Evolutionary conservation across 192 early-diverging fungal genomes (phyloP).

Genomic region (Entomortierella beljakovae): DNA sequence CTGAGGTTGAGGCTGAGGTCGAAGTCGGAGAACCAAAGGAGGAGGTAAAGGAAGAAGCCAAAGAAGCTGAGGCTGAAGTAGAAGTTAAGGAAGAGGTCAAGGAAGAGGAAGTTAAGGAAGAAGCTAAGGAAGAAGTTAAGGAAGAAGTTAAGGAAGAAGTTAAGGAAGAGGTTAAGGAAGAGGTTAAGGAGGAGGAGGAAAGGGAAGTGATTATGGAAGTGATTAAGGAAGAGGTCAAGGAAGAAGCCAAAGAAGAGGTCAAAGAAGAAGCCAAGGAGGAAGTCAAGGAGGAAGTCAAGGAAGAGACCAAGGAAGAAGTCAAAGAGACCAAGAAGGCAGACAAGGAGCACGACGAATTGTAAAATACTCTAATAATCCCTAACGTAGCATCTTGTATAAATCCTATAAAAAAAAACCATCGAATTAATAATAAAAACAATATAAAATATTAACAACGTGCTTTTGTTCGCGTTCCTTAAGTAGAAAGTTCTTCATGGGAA

Average conservation of each 20-base stretch:
- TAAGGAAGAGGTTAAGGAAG: slow-evolving; percentile 12
- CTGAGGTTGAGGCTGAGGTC: slow-evolving; percentile 28
- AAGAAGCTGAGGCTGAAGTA: slow-evolving; percentile 22
- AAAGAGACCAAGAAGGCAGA: slow-evolving; percentile 23
- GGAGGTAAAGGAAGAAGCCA: background rate
- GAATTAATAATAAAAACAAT: no score
- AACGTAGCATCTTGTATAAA: background rate
- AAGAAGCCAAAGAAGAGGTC: slow-evolving; percentile 16
- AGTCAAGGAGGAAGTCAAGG: slow-evolving; percentile 1
- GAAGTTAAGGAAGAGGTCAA: slow-evolving; percentile 6
- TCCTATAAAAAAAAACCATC: no score
- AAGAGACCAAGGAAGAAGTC: slow-evolving; percentile 7
- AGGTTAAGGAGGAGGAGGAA: no score
- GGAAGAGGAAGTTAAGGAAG: slow-evolving; percentile 16
- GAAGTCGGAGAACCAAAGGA: slow-evolving; percentile 22
- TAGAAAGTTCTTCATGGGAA: no score
- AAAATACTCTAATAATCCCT: slow-evolving; percentile 22
- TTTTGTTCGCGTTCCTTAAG: no score
- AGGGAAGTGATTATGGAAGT: background rate
- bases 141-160: slow-evolving; percentile 15
- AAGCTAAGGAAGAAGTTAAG: slow-evolving; percentile 13
- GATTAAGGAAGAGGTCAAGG: no score
- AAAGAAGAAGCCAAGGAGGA: slow-evolving; percentile 6
- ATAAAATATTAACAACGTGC: no score
- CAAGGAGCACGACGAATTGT: slow-evolving; percentile 53